A percentile compares a stretch with the other conserved stretches of the same genome.
Evolutionary conservation across 2,329 filamentous ascomycete genomes (phyloP).

Genomic region (Microsporum ferrugineum): DNA sequence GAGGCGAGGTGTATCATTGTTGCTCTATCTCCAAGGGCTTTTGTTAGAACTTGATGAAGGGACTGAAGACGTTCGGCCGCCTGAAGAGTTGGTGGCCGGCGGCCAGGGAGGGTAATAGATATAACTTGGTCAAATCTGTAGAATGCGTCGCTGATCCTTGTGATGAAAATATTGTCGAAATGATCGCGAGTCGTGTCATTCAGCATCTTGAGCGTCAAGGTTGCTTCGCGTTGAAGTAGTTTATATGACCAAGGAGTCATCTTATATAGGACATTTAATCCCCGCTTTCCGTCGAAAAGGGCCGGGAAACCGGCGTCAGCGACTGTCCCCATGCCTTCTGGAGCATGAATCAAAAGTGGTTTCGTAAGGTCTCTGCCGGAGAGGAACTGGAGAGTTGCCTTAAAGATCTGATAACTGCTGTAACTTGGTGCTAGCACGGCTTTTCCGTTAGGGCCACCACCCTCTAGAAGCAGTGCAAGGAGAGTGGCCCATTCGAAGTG

Average conservation of each 20-base stretch:
- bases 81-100: conserved; percentile 22
- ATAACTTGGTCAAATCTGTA: conserved; percentile 47
- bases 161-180: conserved; percentile 76
- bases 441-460: conserved; percentile 60
- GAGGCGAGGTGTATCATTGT: conserved; percentile 52
- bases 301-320: conserved; percentile 48
- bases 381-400: conserved; percentile 81
- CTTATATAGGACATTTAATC: conserved; percentile 77
- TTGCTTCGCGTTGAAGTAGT: conserved; percentile 62
- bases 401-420: conserved; percentile 88
- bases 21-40: conserved; percentile 64
- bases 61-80: conserved; percentile 18
- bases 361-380: conserved; percentile 62
- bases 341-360: conserved; percentile 42
- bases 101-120: conserved; percentile 23
- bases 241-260: conserved; percentile 78
- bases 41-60: conserved; percentile 55
- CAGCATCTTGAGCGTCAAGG: conserved; percentile 60
- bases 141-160: conserved; percentile 41
- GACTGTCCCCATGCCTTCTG: conserved; percentile 16
- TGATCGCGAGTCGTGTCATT: conserved; percentile 64
- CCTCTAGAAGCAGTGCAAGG: conserved; percentile 66
- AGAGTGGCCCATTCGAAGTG: conserved; percentile 83
- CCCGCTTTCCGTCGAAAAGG: conserved; percentile 63
- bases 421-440: conserved; percentile 66